Evolutionary conservation across 2,329 filamentous ascomycete genomes (phyloP).

Genomic region (Exophiala sideris): DNA sequence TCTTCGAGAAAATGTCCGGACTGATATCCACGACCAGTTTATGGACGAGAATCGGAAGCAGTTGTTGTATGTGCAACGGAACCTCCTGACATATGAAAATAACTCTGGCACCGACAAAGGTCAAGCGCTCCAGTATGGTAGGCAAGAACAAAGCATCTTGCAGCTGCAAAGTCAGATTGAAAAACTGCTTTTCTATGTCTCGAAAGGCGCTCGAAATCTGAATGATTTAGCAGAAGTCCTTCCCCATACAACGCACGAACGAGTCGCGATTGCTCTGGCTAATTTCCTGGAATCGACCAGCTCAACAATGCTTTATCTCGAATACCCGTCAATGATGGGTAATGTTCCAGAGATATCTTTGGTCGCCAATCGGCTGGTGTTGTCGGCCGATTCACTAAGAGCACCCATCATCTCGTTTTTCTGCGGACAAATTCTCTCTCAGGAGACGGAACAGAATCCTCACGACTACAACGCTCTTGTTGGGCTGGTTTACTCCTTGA

Average conservation of each 20-base stretch:
- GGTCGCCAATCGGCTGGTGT: neutral
- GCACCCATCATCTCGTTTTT: slow-evolving; percentile 1
- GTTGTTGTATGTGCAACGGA: neutral
- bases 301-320: slow-evolving; percentile 2
- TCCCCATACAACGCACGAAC: neutral
- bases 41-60: neutral
- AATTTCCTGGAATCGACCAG: neutral
- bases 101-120: no score
- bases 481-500: slow-evolving; percentile 3
- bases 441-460: neutral
- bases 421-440: neutral
- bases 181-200: slow-evolving; percentile 1
- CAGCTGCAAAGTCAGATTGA: slow-evolving; percentile 1
- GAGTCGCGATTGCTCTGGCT: neutral
- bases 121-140: neutral
- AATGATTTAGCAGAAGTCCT: neutral
- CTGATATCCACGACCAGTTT: neutral
- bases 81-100: neutral
- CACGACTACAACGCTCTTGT: neutral
- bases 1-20: neutral
- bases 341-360: slow-evolving; percentile 2
- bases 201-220: neutral
- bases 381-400: slow-evolving; percentile 4
- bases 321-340: neutral
- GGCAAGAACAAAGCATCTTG: neutral